Base-by-base conservation (phyloP, 2,329 filamentous ascomycete genomes). In the Scytalidium sp. region DNA sequence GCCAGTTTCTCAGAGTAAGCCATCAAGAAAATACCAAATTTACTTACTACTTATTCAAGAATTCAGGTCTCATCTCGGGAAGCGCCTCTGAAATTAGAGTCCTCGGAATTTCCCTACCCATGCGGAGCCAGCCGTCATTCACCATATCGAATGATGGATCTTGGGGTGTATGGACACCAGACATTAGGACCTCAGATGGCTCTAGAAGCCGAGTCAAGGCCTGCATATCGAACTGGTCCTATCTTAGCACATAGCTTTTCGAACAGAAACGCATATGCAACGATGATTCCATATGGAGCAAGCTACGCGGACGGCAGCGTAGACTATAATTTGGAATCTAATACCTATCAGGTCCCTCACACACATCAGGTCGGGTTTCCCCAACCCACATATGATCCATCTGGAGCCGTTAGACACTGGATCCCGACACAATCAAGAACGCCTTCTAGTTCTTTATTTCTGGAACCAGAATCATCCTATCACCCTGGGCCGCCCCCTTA, bases 1-100 rank as follows among this genome's bases (percentile, higher is more conserved):
- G 93, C 65, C 81, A 85, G 50, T 97, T 96, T 63, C 74, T 95
- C 55, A 80, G 93, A 69, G 93, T 96, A 76, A 64, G 70, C 20
- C 39, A 10, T 41, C 27, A 32, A 15, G 23, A 5, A 19, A 47
- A 29, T 21, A 36, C 9, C n/a, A 47, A 41, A 42, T 27, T 21
- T 43, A 21, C 41, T 41, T 49, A 32, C 46, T 55, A 36, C 32
- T 39, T 57, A 41, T 47, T 39, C 22, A 43, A 39, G 40, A 43
- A 48, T 49, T 23, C 52, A 66, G 62, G 61, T 66, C n/a, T 59
- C 57, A 49, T 64, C 62, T 7, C 45, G 43, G 20, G 57, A 58
- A 42, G 49, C 56, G 22, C 52, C 47, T n/a, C 55, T 64, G 55
- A 64, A 59, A 44, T 53, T 43, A n/a, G 59, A 63, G 10, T 44